phyloP scores from a whole-genome alignment of 768 basidiomycete genomes.

The Coprinellus micaceus region DNA sequence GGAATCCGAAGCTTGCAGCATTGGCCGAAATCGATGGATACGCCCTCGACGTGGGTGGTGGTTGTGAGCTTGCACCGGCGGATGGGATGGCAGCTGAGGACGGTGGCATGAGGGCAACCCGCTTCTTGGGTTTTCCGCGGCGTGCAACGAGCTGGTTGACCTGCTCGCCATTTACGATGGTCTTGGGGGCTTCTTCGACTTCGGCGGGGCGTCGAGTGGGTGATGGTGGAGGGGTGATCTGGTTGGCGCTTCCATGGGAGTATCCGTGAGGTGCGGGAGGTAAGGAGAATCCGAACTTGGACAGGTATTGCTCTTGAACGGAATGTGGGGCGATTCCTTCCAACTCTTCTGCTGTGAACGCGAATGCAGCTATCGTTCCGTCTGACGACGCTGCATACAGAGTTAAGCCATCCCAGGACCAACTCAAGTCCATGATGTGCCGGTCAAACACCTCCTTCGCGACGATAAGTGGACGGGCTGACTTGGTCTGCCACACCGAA shows the following conservation, averaged over 20 bases:
- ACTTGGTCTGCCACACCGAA: slow-evolving; percentile 95
- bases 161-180: slow-evolving; percentile 46
- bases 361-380: slow-evolving; percentile 87
- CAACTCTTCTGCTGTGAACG: slow-evolving; percentile 75
- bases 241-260: slow-evolving; percentile 47
- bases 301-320: slow-evolving; percentile 75
- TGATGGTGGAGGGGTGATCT: slow-evolving; percentile 20
- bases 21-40: slow-evolving; percentile 21
- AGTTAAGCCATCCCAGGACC: slow-evolving; percentile 91
- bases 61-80: slow-evolving; percentile 26
- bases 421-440: slow-evolving; percentile 92
- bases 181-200: slow-evolving; percentile 15
- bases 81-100: slow-evolving; percentile 17
- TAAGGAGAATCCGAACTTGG: slow-evolving; percentile 72
- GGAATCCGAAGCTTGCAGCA: slow-evolving; percentile 36
- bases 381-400: slow-evolving; percentile 95
- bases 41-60: slow-evolving; percentile 28
- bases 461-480: slow-evolving; percentile 86
- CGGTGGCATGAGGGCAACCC: slow-evolving; percentile 27
- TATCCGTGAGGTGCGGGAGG: slow-evolving; percentile 69
- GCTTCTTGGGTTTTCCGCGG: slow-evolving; percentile 60
- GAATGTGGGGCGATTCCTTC: slow-evolving; percentile 75
- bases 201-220: slow-evolving; percentile 32
- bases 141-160: slow-evolving; percentile 76
- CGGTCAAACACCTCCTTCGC: slow-evolving; percentile 92